These are phyloP conservation scores for Trichophyton equinum DNA, from an alignment of 2,329 filamentous ascomycete species.

Conservation along the genomic window DNA sequence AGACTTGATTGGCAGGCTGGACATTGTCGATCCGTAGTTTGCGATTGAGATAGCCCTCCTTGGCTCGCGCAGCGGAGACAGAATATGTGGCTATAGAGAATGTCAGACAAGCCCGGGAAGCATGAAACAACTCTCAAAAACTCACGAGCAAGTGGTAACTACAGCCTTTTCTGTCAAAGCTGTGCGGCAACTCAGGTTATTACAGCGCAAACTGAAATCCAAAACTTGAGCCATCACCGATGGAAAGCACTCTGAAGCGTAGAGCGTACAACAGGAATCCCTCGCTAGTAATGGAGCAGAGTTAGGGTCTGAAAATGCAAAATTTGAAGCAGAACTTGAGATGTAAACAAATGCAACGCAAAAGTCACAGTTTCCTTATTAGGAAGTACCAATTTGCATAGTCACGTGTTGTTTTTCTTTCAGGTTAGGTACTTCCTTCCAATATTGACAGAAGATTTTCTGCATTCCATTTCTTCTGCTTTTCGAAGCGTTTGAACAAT, in stretches of 20 bases:
- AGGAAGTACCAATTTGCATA: neutral
- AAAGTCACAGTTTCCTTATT: neutral
- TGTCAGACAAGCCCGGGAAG: no score
- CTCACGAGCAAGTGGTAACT: conserved; percentile 78
- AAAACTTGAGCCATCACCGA: conserved; percentile 35
- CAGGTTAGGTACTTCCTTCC: neutral
- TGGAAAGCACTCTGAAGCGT: neutral
- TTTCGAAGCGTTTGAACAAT: neutral
- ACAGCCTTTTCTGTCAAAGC: conserved; percentile 59
- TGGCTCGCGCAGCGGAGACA: conserved; percentile 60
- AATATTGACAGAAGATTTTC: neutral
- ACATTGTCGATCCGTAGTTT: conserved; percentile 47
- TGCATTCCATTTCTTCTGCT: no score
- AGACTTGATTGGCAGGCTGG: conserved; percentile 64
- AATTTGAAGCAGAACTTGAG: neutral
- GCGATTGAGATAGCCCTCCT: conserved; percentile 48
- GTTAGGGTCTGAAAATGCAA: neutral
- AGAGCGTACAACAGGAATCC: neutral
- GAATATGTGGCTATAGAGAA: conserved; percentile 59
- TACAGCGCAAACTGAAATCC: conserved; percentile 68
- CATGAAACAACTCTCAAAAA: no score
- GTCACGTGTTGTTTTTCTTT: neutral
- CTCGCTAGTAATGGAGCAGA: neutral
- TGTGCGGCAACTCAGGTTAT: conserved; percentile 61
- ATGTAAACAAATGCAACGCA: neutral